Base-by-base conservation (phyloP, 805 yeast genomes). In the Vanderwaltozyma yarrowii region DNA sequence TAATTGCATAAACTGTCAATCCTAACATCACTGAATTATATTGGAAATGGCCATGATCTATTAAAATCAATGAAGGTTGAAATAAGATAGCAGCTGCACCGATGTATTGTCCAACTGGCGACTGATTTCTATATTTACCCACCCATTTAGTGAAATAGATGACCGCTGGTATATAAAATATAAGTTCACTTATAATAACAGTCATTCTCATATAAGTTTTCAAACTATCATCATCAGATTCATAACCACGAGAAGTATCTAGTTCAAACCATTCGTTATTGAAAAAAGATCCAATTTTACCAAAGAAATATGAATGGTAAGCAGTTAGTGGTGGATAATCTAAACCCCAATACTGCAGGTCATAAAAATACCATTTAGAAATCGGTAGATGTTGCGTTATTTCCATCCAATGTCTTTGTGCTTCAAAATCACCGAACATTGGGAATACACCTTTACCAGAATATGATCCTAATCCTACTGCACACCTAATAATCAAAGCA, bases 321-420 rank as follows among this genome's bases (percentile, higher is more conserved):
- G 97, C 98, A 0, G 98, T 89, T 44, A 92, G 65, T 6, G 97
- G 97, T 1, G 99, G 99, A 58, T 92, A 92, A 60, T 92, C 98
- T 26, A 92, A 67, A 1, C 97, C 96, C 97, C 98, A 92, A 64
- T 89, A 87, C 47, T 78, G 76, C 32, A 87, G 67, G 55, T 92
- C 96, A 58, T 77, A 86, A 64, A 71, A 83, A 55, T 92, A 92
- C 98, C 98, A 92, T 44, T 80, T 49, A 0, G 64, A 59, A 1
- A 85, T 60, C 0, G 95, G 92, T 35, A 88, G 58, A 48, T 78
- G 76, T 29, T 69, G 76, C 0, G 97, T 89, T 37, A 89, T 67
- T 57, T 92, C 98, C 74, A 92, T 71, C 98, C 98, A 92, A 59
- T 89, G 98, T 47, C 98, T 73, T 59, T 92, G 98, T 0, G 97